A percentile compares a stretch with the other conserved stretches of the same genome.
Conservation (phyloP, 192 early-diverging fungal genomes). For the Backusella westeae region DNA sequence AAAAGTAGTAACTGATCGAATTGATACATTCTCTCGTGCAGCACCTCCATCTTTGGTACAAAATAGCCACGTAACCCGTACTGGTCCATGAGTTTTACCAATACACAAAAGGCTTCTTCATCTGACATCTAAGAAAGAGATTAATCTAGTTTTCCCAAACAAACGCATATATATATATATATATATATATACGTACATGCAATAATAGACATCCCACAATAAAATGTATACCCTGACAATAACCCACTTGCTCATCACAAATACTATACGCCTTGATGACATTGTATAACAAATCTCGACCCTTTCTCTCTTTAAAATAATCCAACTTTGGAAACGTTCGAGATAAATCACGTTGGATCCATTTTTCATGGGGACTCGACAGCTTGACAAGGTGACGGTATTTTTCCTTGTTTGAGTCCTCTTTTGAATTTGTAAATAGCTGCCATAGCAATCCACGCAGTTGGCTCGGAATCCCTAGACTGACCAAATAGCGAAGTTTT, state of each 20-base stretch:
- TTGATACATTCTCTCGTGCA: conserved; percentile 87
- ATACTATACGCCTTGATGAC: conserved; percentile 91
- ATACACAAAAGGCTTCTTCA: conserved; percentile 92
- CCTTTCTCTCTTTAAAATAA: conserved; percentile 79
- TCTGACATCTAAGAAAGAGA: conserved; percentile 81
- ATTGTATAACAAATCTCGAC: conserved; percentile 86
- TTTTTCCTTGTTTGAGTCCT: conserved; percentile 65
- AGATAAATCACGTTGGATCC: conserved; percentile 85
- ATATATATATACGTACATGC: conserved; percentile 38
- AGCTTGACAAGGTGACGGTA: conserved; percentile 71
- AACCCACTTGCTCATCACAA: conserved; percentile 93
- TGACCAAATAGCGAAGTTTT: conserved; percentile 75
- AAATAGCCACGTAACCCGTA: conserved; percentile 91
- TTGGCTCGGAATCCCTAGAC: conserved; percentile 82
- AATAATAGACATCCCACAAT: conserved; percentile 87
- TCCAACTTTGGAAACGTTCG: conserved; percentile 90
- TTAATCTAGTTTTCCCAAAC: too few species aligned
- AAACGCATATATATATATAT: too few species aligned
- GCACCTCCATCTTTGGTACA: conserved; percentile 84
- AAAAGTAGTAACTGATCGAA: conserved; percentile 86
- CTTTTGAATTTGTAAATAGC: conserved; percentile 79
- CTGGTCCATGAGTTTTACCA: conserved; percentile 84
- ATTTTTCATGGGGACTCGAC: conserved; percentile 78
- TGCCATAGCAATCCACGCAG: conserved; percentile 96
- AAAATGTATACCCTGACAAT: conserved; percentile 98